Evolutionary conservation across 352 stramenopile species (phyloP).

Genomic region (Phytophthora sp.): DNA sequence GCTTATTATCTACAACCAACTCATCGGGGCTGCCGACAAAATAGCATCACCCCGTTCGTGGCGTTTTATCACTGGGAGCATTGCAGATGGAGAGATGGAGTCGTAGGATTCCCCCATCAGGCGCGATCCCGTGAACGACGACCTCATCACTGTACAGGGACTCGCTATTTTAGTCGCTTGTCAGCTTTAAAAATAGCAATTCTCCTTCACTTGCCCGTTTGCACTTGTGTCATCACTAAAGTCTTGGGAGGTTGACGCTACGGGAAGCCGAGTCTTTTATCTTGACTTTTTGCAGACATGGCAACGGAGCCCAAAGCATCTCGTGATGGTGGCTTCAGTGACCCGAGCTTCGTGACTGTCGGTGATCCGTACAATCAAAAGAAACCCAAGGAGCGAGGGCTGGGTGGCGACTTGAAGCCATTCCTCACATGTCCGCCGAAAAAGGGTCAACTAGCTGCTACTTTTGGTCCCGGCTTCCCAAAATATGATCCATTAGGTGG

Average conservation of each 20-base stretch:
- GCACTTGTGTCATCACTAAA: neutral
- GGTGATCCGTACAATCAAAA: slow-evolving; percentile 64
- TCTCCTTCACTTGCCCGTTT: slow-evolving; percentile 5
- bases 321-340: slow-evolving; percentile 78
- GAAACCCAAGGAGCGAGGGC: slow-evolving; percentile 54
- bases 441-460: slow-evolving; percentile 60
- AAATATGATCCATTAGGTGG: slow-evolving; percentile 71
- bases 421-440: slow-evolving; percentile 81
- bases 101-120: slow-evolving; percentile 15
- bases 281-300: slow-evolving; percentile 13
- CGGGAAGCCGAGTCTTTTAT: slow-evolving; percentile 1
- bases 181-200: slow-evolving; percentile 28
- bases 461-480: slow-evolving; percentile 63
- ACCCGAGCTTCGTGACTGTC: slow-evolving; percentile 69
- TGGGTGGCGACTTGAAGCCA: slow-evolving; percentile 65
- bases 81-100: slow-evolving; percentile 77
- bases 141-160: too few species aligned
- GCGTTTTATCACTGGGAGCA: slow-evolving; percentile 91
- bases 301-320: slow-evolving; percentile 44
- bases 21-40: slow-evolving; percentile 86
- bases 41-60: slow-evolving; percentile 86
- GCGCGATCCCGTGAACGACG: slow-evolving; percentile 9
- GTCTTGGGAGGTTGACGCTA: neutral
- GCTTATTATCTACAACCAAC: slow-evolving; percentile 92
- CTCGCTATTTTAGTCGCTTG: slow-evolving; percentile 25